phyloP scores from a whole-genome alignment of 129 eudicot genomes.

The Flaveria linearis region DNA sequence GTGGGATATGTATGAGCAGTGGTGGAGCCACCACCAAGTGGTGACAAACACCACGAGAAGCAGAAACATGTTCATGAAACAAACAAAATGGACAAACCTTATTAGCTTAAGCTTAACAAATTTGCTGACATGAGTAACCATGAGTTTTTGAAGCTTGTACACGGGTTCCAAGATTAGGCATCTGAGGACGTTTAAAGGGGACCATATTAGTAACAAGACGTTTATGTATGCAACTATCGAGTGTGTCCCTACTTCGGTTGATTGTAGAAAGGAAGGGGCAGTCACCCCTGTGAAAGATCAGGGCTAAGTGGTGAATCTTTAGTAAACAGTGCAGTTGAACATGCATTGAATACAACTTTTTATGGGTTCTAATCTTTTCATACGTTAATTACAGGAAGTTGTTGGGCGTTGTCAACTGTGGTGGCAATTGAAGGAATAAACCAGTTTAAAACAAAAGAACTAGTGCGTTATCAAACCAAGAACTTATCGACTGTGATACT shows the following conservation, averaged over 20 bases:
- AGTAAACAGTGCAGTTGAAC: neutral
- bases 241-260: conserved; percentile 57
- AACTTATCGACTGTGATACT: conserved; percentile 84
- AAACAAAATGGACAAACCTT: conserved; percentile 83
- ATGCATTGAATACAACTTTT: neutral
- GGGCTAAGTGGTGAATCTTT: conserved; percentile 75
- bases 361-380: neutral
- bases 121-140: conserved; percentile 84
- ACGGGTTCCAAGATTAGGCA: conserved; percentile 68
- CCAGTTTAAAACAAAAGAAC: conserved; percentile 60
- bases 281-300: conserved; percentile 73
- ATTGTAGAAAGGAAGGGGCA: conserved; percentile 76
- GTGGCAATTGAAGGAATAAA: conserved; percentile 89
- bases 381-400: conserved; percentile 60
- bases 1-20: conserved; percentile 78
- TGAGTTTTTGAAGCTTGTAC: conserved; percentile 53
- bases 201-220: conserved; percentile 39
- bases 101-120: conserved; percentile 72
- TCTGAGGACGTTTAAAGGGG: conserved; percentile 53
- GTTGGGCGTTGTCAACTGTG: conserved; percentile 92
- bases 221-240: conserved; percentile 53
- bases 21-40: conserved; percentile 78
- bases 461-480: conserved; percentile 85
- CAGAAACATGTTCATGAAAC: conserved; percentile 56
- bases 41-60: conserved; percentile 60